A percentile compares a stretch with the other conserved stretches of the same genome.
Conservation (phyloP, 345 rosid species). For the Populus deltoides region DNA sequence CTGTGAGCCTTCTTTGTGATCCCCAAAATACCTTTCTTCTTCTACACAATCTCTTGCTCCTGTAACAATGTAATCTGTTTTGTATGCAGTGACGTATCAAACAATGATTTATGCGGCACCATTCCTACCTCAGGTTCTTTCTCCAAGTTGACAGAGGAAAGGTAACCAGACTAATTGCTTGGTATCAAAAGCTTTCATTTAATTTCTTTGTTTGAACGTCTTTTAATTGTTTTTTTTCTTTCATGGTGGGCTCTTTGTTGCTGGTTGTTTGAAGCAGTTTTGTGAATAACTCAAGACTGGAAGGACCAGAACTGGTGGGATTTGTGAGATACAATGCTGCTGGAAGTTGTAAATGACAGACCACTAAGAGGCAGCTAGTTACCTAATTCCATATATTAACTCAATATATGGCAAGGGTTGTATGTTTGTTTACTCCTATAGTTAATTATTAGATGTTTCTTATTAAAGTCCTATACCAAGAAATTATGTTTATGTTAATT, state of each 20-base stretch:
- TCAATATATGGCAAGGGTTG: constrained; percentile 16
- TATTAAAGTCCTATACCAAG: background rate
- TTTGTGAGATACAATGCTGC: constrained; percentile 61
- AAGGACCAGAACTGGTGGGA: constrained; percentile 81
- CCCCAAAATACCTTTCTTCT: background rate
- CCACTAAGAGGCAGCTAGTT: background rate
- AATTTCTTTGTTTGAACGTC: background rate
- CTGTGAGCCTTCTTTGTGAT: constrained; percentile 34
- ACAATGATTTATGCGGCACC: constrained; percentile 70
- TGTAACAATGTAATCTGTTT: background rate
- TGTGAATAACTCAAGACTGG: constrained; percentile 50
- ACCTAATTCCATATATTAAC: constrained; percentile 18
- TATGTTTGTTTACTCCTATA: background rate
- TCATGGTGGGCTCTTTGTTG: background rate
- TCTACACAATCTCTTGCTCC: background rate
- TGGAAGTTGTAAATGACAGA: constrained; percentile 44
- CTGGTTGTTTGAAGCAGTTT: constrained; percentile 37
- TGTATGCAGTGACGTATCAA: constrained; percentile 53
- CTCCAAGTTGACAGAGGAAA: constrained; percentile 60
- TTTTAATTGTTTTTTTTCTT: background rate
- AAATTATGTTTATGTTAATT: background rate
- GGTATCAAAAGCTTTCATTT: background rate
- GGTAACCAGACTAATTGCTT: constrained; percentile 24
- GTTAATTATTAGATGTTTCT: background rate
- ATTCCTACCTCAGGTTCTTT: constrained; percentile 62